Base-by-base conservation (phyloP, 225 moss, liverwort and hornwort genomes). In the Polytrichum commune region DNA sequence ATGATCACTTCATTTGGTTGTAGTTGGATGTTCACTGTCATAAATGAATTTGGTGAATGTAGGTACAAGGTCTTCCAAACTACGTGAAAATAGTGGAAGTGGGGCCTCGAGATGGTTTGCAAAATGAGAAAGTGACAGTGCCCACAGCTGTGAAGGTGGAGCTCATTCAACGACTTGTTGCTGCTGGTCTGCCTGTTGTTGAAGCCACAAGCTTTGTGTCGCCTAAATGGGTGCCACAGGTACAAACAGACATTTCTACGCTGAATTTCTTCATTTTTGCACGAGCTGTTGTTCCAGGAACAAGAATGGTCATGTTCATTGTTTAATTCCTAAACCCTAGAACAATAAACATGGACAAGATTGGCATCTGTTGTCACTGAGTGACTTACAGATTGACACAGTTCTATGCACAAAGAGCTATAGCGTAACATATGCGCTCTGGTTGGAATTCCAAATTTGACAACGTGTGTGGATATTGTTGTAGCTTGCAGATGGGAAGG, bases 191-290 rank as follows among this genome's bases (percentile, higher is more conserved):
- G 38, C 89, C 92, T 19, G 96, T 97, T 16, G 92, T 97, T 22
- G 96, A 97, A 81, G 96, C 85, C 55, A 97, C 96, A 27, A 97
- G 96, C 75, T 97, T 97, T 77, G 96, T 97, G 27, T 94, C 96
- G 30, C 92, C 96, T 19, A 94, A 91, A 75, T 97, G 96, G 96
- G 92, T 97, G 6, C 96, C 96, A 57, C 96, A 97, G 96, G 96
- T 94, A 78, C 72, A 46, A 23, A 38, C 38, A 46, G 46, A 46
- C 16, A 13, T 46, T 16, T 16, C 46, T 46, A 16, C 13, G 13
- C 46, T 46, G 46, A 46, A 46, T 46, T 46, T 46, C 46, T 46
- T 46, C 13, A 46, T 46, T 13, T 38, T 46, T 46, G 46, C 13
- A 46, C 13, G 16, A 16, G 3, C 16, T 46, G 46, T 46, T 46